phyloP scores from a whole-genome alignment of 495 filamentous ascomycete species.

The Penicillium simplicissimum region DNA sequence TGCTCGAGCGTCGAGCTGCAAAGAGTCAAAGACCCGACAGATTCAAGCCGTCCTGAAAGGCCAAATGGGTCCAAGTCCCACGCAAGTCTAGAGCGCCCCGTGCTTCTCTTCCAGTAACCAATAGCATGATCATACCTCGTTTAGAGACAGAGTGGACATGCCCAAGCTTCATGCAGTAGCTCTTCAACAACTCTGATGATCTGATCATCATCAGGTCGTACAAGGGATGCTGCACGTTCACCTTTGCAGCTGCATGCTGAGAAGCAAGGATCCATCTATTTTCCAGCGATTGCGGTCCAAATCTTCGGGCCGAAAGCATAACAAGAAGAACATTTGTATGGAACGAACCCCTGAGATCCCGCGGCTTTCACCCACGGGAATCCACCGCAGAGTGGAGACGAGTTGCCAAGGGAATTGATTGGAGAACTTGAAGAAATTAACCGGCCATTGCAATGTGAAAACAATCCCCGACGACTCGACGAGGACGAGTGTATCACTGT shows the following conservation, averaged over 20 bases:
- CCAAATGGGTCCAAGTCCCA: too few species aligned
- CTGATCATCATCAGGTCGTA: not conserved
- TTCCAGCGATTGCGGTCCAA: not conserved
- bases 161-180: not conserved
- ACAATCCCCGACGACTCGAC: too few species aligned
- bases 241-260: not conserved
- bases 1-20: too few species aligned
- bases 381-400: constrained; percentile 28
- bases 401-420: not conserved
- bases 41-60: not conserved
- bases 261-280: constrained; percentile 11
- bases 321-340: not conserved
- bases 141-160: not conserved
- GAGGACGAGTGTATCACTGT: too few species aligned
- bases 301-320: not conserved
- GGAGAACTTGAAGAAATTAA: not conserved
- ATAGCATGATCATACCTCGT: not conserved
- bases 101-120: not conserved
- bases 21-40: not conserved
- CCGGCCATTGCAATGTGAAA: not conserved
- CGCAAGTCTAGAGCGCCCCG: not conserved
- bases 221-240: not conserved
- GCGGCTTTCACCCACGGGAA: constrained; percentile 10
- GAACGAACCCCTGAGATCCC: constrained; percentile 34
- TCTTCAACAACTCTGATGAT: not conserved